Evolutionary conservation across 2,329 filamentous ascomycete genomes (phyloP).

Genomic region (Alternaria tenuissima): DNA sequence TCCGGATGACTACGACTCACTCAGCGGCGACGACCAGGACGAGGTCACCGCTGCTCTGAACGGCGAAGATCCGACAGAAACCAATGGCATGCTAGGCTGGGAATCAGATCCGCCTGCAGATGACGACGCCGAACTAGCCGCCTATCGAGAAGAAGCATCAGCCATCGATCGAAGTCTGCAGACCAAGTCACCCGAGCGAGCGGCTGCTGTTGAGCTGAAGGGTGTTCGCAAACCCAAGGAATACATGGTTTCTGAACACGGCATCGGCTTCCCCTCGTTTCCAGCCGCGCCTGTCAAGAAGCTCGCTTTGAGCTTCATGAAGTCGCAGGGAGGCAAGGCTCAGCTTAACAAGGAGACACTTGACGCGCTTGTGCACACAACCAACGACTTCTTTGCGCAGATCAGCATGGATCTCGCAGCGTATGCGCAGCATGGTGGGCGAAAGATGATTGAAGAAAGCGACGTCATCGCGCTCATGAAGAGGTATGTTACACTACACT

Average conservation of each 20-base stretch:
- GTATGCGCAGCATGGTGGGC: slow-evolving; percentile 81
- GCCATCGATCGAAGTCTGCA: slow-evolving; percentile 47
- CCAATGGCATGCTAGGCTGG: slow-evolving; percentile 38
- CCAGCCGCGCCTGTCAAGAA: slow-evolving; percentile 76
- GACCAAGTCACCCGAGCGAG: slow-evolving; percentile 34
- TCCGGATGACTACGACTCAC: slow-evolving; percentile 36
- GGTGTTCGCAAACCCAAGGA: slow-evolving; percentile 54
- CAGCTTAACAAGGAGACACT: slow-evolving; percentile 79
- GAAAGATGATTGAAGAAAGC: slow-evolving; percentile 85
- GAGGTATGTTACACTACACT: slow-evolving; percentile 66
- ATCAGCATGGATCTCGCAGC: slow-evolving; percentile 79
- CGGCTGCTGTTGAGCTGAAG: slow-evolving; percentile 22
- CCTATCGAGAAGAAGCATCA: slow-evolving; percentile 47
- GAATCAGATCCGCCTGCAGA: slow-evolving; percentile 39
- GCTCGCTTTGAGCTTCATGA: slow-evolving; percentile 74
- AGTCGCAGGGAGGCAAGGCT: slow-evolving; percentile 70
- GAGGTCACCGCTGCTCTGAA: slow-evolving; percentile 40
- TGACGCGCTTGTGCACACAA: slow-evolving; percentile 77
- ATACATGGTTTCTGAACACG: slow-evolving; percentile 71
- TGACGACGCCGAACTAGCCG: slow-evolving; percentile 41
- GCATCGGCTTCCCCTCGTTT: slow-evolving; percentile 77
- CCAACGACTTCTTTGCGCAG: slow-evolving; percentile 93
- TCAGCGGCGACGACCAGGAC: slow-evolving; percentile 25
- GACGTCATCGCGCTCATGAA: slow-evolving; percentile 85
- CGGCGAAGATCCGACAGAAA: slow-evolving; percentile 22